Evolutionary conservation across 1,284 basidiomycete species (phyloP).

Genomic region (Austroboletus rostrupii): DNA sequence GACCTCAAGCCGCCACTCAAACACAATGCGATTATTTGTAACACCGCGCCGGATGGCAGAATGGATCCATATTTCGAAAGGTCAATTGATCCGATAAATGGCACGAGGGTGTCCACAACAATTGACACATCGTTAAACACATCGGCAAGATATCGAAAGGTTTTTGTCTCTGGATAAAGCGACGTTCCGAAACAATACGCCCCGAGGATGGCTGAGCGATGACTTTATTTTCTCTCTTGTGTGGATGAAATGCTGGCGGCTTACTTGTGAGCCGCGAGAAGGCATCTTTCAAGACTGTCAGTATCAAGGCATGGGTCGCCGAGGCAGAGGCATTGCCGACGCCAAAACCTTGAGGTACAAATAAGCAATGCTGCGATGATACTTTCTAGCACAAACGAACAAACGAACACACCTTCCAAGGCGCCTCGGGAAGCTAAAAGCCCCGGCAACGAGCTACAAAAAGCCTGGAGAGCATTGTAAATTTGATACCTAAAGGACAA

Average conservation of each 20-base stretch:
- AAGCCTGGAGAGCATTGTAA: constrained; percentile 63
- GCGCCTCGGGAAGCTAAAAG: constrained; percentile 65
- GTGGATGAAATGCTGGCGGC: constrained; percentile 16
- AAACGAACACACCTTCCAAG: constrained; percentile 49
- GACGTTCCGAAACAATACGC: constrained; percentile 62
- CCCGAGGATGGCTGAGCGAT: constrained; percentile 49
- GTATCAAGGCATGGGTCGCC: constrained; percentile 58
- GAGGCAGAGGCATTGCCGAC: constrained; percentile 64
- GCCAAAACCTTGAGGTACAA: constrained; percentile 48
- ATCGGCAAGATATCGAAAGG: constrained; percentile 67
- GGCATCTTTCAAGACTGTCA: constrained; percentile 61
- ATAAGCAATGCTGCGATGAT: background rate
- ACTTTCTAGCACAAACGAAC: background rate
- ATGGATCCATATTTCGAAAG: constrained; percentile 15
- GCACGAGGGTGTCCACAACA: constrained; percentile 57
- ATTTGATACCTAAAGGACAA: constrained; percentile 48
- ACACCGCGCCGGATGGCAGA: constrained; percentile 28
- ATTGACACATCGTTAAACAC: constrained; percentile 59
- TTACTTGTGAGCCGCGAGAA: constrained; percentile 61
- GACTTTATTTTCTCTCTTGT: background rate
- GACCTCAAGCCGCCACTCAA: constrained; percentile 54
- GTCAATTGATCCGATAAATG: constrained; percentile 42
- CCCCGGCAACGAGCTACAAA: constrained; percentile 62
- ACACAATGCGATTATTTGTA: constrained; percentile 51
- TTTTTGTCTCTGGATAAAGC: constrained; percentile 66